These are phyloP conservation scores for Periconia macrospinosa DNA, from an alignment of 2,329 filamentous ascomycete species.

Conservation along the genomic window DNA sequence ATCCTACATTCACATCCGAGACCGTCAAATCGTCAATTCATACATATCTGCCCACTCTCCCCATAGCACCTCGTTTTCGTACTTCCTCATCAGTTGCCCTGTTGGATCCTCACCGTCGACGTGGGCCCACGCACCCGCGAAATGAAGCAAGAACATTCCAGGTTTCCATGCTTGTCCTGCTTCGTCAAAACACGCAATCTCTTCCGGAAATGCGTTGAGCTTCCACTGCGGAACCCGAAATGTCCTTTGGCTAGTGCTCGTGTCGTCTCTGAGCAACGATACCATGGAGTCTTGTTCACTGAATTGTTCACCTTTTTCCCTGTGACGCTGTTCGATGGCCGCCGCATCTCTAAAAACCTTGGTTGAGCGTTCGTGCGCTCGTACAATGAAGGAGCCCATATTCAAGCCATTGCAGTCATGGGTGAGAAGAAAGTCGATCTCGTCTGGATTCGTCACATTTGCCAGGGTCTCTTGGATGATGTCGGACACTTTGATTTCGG, in stretches of 20 bases:
- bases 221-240: conserved; percentile 40
- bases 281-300: conserved; percentile 46
- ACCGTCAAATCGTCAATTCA: not conserved
- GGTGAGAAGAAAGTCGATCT: conserved; percentile 43
- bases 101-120: conserved; percentile 43
- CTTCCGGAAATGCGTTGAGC: conserved; percentile 45
- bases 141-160: conserved; percentile 45
- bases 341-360: conserved; percentile 36
- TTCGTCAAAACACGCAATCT: conserved; percentile 44
- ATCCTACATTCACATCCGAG: no score
- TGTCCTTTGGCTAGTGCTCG: conserved; percentile 18
- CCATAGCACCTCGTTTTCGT: conserved; percentile 36
- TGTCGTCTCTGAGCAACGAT: conserved; percentile 33
- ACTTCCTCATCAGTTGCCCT: conserved; percentile 44
- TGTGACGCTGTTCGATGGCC: conserved; percentile 25
- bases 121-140: conserved; percentile 47
- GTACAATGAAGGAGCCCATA: conserved; percentile 43
- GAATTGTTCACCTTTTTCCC: conserved; percentile 23
- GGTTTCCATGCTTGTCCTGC: conserved; percentile 30
- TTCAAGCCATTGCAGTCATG: conserved; percentile 46
- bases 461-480: conserved; percentile 39
- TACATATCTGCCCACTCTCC: conserved; percentile 37
- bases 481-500: conserved; percentile 36
- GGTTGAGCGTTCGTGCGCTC: conserved; percentile 38
- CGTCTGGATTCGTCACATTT: conserved; percentile 30